These are phyloP conservation scores for Tulasnella sp. DNA, from an alignment of 768 basidiomycete genomes.

Conservation along the genomic window DNA sequence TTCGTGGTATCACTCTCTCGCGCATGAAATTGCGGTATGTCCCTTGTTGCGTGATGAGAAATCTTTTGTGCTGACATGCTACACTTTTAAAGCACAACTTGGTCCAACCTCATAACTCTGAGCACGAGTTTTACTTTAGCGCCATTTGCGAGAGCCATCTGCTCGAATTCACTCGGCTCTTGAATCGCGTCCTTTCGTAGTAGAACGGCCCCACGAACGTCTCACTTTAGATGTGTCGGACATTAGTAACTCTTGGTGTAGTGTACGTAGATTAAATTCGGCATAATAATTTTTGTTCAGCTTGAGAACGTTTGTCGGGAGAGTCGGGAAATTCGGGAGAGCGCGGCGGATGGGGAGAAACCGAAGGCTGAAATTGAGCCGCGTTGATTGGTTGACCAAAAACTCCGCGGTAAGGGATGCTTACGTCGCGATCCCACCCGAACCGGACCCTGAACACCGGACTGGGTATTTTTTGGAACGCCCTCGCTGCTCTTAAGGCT, in stretches of 20 bases:
- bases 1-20: slow-evolving; percentile 89
- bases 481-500: background rate
- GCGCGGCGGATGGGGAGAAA: background rate
- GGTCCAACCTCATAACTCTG: slow-evolving; percentile 50
- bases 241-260: background rate
- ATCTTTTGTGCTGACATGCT: background rate
- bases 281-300: background rate
- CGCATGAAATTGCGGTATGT: slow-evolving; percentile 73
- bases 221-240: background rate
- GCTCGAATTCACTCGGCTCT: slow-evolving; percentile 33
- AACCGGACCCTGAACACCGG: background rate
- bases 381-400: background rate
- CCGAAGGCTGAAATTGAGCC: background rate
- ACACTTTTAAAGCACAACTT: slow-evolving; percentile 58
- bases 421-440: slow-evolving; percentile 9
- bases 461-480: slow-evolving; percentile 12
- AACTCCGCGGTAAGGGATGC: background rate
- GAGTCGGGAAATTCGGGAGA: background rate
- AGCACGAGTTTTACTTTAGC: slow-evolving; percentile 91
- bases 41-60: background rate
- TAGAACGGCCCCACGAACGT: background rate
- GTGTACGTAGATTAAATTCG: background rate
- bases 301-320: slow-evolving; percentile 1
- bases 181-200: slow-evolving; percentile 20
- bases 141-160: slow-evolving; percentile 70